phyloP scores from a whole-genome alignment of 2,329 filamentous ascomycete species.

The Davidsoniella eucalypti region DNA sequence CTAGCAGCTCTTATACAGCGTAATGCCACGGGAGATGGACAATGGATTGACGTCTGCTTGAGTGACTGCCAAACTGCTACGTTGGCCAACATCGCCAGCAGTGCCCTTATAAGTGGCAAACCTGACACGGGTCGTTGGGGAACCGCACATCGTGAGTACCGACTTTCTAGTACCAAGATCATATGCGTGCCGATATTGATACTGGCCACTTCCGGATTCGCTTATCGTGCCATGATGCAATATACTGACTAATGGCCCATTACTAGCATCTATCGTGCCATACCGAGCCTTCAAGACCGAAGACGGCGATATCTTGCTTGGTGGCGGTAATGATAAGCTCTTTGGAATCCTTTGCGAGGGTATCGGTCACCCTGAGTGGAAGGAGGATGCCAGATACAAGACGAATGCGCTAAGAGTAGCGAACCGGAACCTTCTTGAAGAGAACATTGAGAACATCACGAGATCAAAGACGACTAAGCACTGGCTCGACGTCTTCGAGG shows the following conservation, averaged over 20 bases:
- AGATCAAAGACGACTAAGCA: conserved; percentile 64
- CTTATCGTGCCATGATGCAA: not conserved
- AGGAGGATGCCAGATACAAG: conserved; percentile 38
- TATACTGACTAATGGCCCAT: not conserved
- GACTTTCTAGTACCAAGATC: not conserved
- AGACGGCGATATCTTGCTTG: conserved; percentile 54
- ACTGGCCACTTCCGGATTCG: not conserved
- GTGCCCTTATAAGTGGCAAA: conserved; percentile 72
- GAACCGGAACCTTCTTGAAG: conserved; percentile 62
- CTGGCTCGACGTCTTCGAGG: conserved; percentile 76
- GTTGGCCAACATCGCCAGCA: conserved; percentile 87
- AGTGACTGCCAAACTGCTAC: conserved; percentile 94
- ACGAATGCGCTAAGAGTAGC: conserved; percentile 48
- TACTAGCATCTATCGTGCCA: conserved; percentile 82
- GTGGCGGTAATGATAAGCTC: conserved; percentile 55
- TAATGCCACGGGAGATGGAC: conserved; percentile 58
- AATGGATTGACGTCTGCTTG: conserved; percentile 81
- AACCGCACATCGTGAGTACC: conserved; percentile 70
- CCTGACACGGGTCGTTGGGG: conserved; percentile 86
- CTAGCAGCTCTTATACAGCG: conserved; percentile 81
- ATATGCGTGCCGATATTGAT: not conserved
- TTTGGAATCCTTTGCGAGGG: conserved; percentile 48
- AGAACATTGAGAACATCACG: conserved; percentile 61
- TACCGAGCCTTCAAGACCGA: conserved; percentile 71
- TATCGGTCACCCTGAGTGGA: conserved; percentile 42